Base-by-base conservation (phyloP, 2,329 filamentous ascomycete genomes). In the Colletotrichum lini region DNA sequence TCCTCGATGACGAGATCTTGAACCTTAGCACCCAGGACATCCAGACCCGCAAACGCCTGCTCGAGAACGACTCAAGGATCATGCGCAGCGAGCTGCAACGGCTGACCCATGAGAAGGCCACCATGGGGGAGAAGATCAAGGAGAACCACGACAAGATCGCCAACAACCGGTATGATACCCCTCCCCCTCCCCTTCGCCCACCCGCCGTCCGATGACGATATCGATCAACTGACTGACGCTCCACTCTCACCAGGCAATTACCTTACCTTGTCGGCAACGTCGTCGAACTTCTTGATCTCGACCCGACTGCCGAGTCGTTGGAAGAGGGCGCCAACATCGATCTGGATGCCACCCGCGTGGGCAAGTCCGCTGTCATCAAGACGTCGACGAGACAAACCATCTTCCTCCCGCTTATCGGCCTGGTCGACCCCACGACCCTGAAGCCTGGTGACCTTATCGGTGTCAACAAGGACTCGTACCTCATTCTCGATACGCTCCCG, bases 281-380 rank as follows among this genome's bases (percentile, higher is more conserved):
- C 58, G 96, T 99, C 66, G 96, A 99, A 83, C 92, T 99, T 62
- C 88, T 99, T 73, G 96, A 99, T 79, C 92, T 99, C 60, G 97
- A 99, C 80, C 96, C 98, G 59, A 96, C 95, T 30, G 95, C 93
- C 75, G 96, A 99, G 83, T 97, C 96, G 7, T 95, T 93, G 44
- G 96, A 99, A 82, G 97, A 99, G 83, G 97, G 96, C 73, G 96
- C 97, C 78, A 99, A 99, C 82, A 98, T 99, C 81, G 96, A 99
- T 81, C 88, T 99, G 59, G 96, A 99, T 84, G 96, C 96, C 75
- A 98, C 95, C 49, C 91, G 96, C 65, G 95, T 98, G 12, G 96
- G 96, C 84, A 99, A 98, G 84, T 98, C 96, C 0, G 96, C 97
- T 18, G 96, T 99, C 78, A 99, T 99, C 89, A 99, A 99, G 87